Evolutionary conservation across 192 early-diverging fungal genomes (phyloP).

Genomic region (Coemansia asiatica): DNA sequence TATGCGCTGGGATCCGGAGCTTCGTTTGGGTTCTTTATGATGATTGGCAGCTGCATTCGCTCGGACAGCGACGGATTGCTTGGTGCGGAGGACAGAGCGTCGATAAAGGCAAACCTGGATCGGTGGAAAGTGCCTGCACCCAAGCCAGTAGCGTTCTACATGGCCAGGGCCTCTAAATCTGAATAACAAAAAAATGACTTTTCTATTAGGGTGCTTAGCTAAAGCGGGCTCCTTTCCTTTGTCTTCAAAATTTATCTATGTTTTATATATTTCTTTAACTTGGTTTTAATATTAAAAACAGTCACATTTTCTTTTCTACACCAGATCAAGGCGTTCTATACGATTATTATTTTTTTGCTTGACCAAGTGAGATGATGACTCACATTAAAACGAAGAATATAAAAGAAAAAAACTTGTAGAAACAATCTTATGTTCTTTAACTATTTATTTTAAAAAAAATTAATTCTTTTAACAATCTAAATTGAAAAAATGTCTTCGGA

Average conservation of each 20-base stretch:
- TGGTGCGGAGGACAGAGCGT: constrained; percentile 27
- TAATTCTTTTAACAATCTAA: too few species aligned
- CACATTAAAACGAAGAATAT: too few species aligned
- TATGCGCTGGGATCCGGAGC: constrained; percentile 74
- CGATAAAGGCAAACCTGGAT: constrained; percentile 27
- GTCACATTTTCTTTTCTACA: too few species aligned
- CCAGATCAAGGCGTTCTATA: too few species aligned
- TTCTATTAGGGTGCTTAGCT: too few species aligned
- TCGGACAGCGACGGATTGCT: constrained; percentile 36
- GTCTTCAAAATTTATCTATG: background rate
- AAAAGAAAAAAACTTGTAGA: too few species aligned
- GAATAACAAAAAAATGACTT: background rate
- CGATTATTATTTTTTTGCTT: too few species aligned
- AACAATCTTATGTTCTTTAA: too few species aligned
- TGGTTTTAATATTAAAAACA: too few species aligned
- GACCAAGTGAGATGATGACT: too few species aligned
- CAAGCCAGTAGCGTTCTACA: constrained; percentile 28
- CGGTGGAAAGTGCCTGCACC: constrained; percentile 43
- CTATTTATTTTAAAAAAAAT: too few species aligned
- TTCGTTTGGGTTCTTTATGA: constrained; percentile 84
- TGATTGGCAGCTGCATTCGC: constrained; percentile 61
- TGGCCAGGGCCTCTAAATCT: constrained; percentile 26
- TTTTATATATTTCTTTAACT: background rate
- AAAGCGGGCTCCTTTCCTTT: too few species aligned
- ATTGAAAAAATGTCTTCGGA: constrained; percentile 17